A percentile compares a stretch with the other conserved stretches of the same genome.
Evolutionary conservation across 2,329 filamentous ascomycete species (phyloP).

Genomic region (Esteya vermicola): DNA sequence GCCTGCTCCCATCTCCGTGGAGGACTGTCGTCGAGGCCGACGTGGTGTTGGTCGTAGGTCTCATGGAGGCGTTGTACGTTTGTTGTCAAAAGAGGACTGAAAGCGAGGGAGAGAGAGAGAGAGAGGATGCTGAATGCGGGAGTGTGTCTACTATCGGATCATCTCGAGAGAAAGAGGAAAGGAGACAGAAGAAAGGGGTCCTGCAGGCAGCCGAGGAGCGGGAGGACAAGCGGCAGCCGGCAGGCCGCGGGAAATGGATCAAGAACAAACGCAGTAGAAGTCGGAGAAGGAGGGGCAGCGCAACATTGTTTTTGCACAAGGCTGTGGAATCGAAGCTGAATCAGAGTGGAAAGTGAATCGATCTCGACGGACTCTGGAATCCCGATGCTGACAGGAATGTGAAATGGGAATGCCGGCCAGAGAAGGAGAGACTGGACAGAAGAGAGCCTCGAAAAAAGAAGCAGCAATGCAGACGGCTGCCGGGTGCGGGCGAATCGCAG

Average conservation of each 20-base stretch:
- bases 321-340: not conserved
- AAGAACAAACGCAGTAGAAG: not conserved
- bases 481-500: too few species aligned
- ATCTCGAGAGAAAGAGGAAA: not conserved
- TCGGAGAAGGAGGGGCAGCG: not conserved
- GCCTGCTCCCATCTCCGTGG: not conserved
- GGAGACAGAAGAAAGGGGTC: too few species aligned
- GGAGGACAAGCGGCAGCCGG: not conserved
- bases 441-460: too few species aligned
- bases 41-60: constrained; percentile 5
- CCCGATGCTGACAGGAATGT: too few species aligned
- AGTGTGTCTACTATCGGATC: not conserved
- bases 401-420: too few species aligned
- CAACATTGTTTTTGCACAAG: too few species aligned
- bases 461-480: too few species aligned
- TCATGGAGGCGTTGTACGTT: too few species aligned
- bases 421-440: too few species aligned
- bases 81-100: not conserved
- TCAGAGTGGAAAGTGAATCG: not conserved
- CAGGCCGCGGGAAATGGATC: not conserved
- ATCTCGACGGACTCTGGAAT: too few species aligned
- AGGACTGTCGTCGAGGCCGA: constrained; percentile 7
- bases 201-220: too few species aligned
- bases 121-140: too few species aligned
- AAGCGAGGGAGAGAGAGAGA: not conserved